Evolutionary conservation across 2,329 filamentous ascomycete species (phyloP), one percentile per base, ranked within the genome.

Genomic region (Hypoxylon sp.): DNA sequence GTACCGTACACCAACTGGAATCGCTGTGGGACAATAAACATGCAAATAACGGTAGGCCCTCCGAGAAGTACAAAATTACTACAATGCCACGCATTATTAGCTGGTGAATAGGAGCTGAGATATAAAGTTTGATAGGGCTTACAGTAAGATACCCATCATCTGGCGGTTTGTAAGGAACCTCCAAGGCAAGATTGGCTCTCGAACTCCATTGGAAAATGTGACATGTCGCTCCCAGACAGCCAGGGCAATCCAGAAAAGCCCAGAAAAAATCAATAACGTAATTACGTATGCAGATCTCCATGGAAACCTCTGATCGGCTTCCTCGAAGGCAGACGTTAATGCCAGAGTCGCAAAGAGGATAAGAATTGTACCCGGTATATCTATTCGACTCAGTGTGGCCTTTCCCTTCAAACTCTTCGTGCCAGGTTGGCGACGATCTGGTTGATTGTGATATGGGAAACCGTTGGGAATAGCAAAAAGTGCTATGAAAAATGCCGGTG

Each of bases 211-310:
- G 0, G 63, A 53, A 13, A 63, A 38, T 2, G 72, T 73, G 5
- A 73, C 69, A 49, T 67, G 14, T 4, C 68, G 63, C 48, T 74
- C 72, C 72, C 72, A 73, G 1, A 63, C 1, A 3, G 50, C 19
- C 11, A 72, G 19, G 1, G 9, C 17, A n/a, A 67, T 61, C 71
- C 71, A 73, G 2, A 72, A 43, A 9, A 74, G 2, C 1, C 58
- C 69, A 10, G 71, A 70, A 9, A 66, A 1, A 2, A 19, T 63
- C 19, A 74, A 53, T 5, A 74, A 46, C 1, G 66, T 64, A 21
- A 74, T 74, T 3, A 74, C 71, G 41, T 73, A 74, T 1, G 69
- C 65, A 11, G 72, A 74, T 1, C 32, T 68, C 72, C 72, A 74
- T 3, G 68, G 64, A 21, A 74, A 74, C 5, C 9, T 19, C 13